These are phyloP conservation scores for Calophaca sinica DNA, from an alignment of 306 rosid species.

Conservation along the genomic window DNA sequence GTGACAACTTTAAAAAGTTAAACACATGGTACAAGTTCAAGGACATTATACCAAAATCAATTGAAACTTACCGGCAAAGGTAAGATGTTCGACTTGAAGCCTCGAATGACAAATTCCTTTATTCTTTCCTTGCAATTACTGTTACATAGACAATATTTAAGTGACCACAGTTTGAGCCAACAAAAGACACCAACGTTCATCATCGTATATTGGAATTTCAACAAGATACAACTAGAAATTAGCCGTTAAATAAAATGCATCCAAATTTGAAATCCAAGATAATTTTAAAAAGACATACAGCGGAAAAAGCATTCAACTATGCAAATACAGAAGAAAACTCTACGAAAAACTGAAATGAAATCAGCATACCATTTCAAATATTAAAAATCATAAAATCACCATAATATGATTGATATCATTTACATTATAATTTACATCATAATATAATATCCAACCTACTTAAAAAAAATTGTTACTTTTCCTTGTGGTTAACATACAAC, in stretches of 20 bases:
- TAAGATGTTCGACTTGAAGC: conserved; percentile 55
- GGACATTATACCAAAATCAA: too few relatives aligned
- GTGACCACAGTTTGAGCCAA: neutral
- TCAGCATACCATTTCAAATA: neutral
- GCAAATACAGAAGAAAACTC: neutral
- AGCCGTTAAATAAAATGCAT: neutral
- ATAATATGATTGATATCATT: neutral
- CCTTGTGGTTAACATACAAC: neutral
- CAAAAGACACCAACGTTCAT: neutral
- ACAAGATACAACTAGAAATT: neutral
- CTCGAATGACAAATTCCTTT: conserved; percentile 57
- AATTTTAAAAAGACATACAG: neutral
- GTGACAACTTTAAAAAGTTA: neutral
- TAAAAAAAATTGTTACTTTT: neutral
- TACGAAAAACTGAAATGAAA: neutral
- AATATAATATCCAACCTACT: too few relatives aligned
- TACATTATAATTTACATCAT: neutral
- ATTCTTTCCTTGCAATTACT: conserved; percentile 67
- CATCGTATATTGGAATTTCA: too few relatives aligned
- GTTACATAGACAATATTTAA: conserved; percentile 19
- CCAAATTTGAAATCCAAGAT: neutral
- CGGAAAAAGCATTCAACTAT: neutral
- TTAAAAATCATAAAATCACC: neutral
- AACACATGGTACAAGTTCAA: neutral
- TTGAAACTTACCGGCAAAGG: conserved; percentile 73